phyloP scores from a whole-genome alignment of 2,329 filamentous ascomycete species.

The Venturia pyrina region DNA sequence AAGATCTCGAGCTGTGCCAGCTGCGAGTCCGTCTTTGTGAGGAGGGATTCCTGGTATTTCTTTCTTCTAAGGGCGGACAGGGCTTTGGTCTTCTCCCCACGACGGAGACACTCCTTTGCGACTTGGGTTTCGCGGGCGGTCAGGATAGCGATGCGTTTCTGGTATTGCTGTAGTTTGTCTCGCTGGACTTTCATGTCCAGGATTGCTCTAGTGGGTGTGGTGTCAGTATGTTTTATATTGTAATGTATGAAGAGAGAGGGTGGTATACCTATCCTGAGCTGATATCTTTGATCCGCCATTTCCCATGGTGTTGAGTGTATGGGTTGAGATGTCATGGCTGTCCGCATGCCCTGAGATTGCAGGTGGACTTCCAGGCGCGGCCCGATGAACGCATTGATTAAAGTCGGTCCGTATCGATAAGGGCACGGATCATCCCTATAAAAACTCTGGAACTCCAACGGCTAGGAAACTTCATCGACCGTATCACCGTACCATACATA shows the following conservation, averaged over 20 bases:
- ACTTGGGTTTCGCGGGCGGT: slow-evolving; percentile 82
- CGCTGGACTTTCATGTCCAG: slow-evolving; percentile 96
- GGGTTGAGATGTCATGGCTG: background rate
- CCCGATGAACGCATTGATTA: background rate
- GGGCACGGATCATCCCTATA: background rate
- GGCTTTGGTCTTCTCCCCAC: slow-evolving; percentile 70
- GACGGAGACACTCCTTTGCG: slow-evolving; percentile 69
- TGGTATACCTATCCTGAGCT: slow-evolving; percentile 71
- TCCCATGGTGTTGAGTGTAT: background rate
- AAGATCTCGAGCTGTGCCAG: slow-evolving; percentile 88
- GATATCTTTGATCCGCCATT: slow-evolving; percentile 44
- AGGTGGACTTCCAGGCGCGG: background rate
- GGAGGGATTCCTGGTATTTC: slow-evolving; percentile 89
- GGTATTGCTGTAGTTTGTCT: slow-evolving; percentile 94
- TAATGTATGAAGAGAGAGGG: background rate
- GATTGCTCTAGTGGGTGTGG: slow-evolving; percentile 58
- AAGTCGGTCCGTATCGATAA: background rate
- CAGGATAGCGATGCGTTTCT: slow-evolving; percentile 76
- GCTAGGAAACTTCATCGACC: background rate
- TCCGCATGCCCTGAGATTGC: background rate
- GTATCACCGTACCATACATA: background rate
- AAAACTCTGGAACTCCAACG: background rate
- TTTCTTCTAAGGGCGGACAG: slow-evolving; percentile 84
- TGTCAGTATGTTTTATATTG: slow-evolving; percentile 7
- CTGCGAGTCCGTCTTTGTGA: slow-evolving; percentile 83